Evolutionary conservation across 169 alveolate species (phyloP), one percentile per base, ranked within the genome.

Genomic region (Babesia bovis): DNA sequence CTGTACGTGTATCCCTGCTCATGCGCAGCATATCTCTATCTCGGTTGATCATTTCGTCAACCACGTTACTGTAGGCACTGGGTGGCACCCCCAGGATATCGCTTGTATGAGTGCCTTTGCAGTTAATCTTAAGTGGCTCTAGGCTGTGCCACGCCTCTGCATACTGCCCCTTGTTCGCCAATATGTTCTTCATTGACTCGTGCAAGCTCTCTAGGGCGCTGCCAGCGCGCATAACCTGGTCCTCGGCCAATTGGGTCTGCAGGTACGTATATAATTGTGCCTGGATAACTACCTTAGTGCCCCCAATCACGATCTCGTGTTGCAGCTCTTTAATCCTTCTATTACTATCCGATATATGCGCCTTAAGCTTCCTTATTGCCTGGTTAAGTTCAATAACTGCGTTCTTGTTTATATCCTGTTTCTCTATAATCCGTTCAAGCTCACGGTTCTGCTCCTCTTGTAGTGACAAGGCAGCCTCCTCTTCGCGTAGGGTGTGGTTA

Each of bases 361-460:
- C 49, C 32, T 63, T 63, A 7, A 63, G 49, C 1, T 30, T 41
- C 51, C 40, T 19, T 3, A 63, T 44, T 10, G 58, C 15, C 51
- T 49, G 41, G 47, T 44, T 63, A 17, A 63, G 49, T 15, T 63
- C 73, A 6, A 28, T 58, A 36, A 63, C 38, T 15, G 40, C 73
- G 25, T 63, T 44, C 35, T 49, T 63, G 49, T 63, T 63, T n/a
- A 44, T 49, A 38, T 44, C 61, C 21, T 63, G 73, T 25, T 9
- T 13, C 44, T 75, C 66, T 23, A 75, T 75, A 26, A 40, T 7
- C n/a, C 30, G 56, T 26, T 75, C 71, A 9, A 75, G 32, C 21
- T 75, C 85, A 47, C 45, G 56, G 63, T 75, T 75, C 51, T 49
- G 60, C 49, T 51, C 65, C 61, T 75, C 79, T 26, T 60, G 66